Evolutionary conservation across 2,329 filamentous ascomycete species (phyloP).

Genomic region (Hypoxylon sp.): DNA sequence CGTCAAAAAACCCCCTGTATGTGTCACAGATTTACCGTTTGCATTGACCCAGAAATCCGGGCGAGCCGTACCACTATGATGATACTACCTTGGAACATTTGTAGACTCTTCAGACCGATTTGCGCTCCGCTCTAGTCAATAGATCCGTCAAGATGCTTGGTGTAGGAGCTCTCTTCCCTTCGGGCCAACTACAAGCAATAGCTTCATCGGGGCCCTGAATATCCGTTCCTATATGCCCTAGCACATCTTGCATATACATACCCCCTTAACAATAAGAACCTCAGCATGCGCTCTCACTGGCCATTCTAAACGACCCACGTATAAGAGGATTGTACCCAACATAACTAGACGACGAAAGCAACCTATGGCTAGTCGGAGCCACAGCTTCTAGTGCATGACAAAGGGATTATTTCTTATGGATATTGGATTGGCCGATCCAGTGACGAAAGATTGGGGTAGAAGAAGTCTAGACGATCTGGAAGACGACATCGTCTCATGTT

Average conservation of each 20-base stretch:
- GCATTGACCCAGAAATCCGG: conserved; percentile 43
- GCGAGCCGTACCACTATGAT: conserved; percentile 42
- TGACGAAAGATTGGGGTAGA: conserved; percentile 30
- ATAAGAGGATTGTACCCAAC: conserved; percentile 30
- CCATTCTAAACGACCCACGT: conserved; percentile 41
- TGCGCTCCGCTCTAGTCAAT: conserved; percentile 29
- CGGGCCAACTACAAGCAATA: conserved; percentile 37
- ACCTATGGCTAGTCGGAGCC: conserved; percentile 40
- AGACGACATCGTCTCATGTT: conserved; percentile 40
- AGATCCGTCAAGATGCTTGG: conserved; percentile 40
- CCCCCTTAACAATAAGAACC: conserved; percentile 31
- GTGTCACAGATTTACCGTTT: conserved; percentile 35
- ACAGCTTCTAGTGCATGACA: conserved; percentile 35
- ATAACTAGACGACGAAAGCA: conserved; percentile 24
- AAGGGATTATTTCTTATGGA: conserved; percentile 40
- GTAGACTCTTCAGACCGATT: conserved; percentile 38
- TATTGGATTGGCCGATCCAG: conserved; percentile 33
- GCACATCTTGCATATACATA: conserved; percentile 34
- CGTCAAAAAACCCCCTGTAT: conserved; percentile 35
- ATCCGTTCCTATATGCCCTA: conserved; percentile 37
- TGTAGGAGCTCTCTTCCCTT: conserved; percentile 39
- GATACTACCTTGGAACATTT: conserved; percentile 37
- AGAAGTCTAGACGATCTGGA: conserved; percentile 21
- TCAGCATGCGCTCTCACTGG: conserved; percentile 41
- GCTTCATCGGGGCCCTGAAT: conserved; percentile 31